These are phyloP conservation scores for Lachnellula occidentalis DNA, from an alignment of 2,329 filamentous ascomycete genomes.

Conservation along the genomic window DNA sequence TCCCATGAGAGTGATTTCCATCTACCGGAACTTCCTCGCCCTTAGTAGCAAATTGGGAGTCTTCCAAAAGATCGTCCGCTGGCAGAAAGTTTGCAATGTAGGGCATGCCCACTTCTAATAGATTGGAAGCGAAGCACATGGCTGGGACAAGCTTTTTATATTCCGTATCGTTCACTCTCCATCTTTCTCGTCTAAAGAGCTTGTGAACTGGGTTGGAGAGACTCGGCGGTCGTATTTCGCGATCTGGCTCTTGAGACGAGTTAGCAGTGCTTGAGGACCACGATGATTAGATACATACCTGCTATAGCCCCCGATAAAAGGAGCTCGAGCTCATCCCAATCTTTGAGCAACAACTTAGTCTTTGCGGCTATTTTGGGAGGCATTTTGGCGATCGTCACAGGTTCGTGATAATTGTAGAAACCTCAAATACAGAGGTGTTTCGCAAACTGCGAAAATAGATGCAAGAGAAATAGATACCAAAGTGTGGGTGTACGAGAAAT, in stretches of 20 bases:
- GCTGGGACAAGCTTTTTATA: constrained; percentile 20
- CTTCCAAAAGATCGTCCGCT: constrained; percentile 6
- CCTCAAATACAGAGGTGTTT: background rate
- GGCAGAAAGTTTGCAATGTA: constrained; percentile 24
- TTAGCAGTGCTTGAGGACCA: constrained; percentile 3
- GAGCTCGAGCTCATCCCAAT: background rate
- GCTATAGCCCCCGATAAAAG: background rate
- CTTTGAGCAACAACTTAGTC: background rate
- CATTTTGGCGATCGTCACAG: background rate
- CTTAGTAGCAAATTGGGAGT: background rate
- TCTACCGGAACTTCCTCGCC: background rate
- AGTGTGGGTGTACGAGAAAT: background rate
- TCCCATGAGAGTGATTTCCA: background rate
- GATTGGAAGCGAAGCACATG: constrained; percentile 22
- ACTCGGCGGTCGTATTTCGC: background rate
- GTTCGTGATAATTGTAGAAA: background rate
- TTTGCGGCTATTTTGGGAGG: background rate
- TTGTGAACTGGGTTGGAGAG: constrained; percentile 9
- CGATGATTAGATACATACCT: background rate
- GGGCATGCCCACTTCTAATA: constrained; percentile 19
- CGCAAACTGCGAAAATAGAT: too few species aligned
- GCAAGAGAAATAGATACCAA: background rate
- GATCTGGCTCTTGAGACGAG: constrained; percentile 1
- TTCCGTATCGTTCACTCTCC: constrained; percentile 17
- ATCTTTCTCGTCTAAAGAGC: constrained; percentile 17